Conservation (phyloP, 2,329 filamentous ascomycete genomes). For the Trichoderma sp. region DNA sequence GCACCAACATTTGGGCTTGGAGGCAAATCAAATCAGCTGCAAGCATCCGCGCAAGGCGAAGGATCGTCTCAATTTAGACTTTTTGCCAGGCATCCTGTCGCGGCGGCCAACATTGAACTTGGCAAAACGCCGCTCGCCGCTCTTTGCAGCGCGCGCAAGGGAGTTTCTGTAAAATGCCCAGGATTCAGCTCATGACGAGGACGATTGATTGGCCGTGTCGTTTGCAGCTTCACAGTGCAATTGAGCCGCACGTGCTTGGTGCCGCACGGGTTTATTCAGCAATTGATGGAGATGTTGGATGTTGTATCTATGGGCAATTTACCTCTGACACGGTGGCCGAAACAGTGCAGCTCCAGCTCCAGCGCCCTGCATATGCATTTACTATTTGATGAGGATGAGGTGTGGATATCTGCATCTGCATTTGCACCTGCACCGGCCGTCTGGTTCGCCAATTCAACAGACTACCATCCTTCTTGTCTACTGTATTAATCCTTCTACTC, state of each 20-base stretch:
- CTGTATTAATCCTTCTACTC: not conserved
- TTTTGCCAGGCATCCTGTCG: not conserved
- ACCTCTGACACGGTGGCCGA: not conserved
- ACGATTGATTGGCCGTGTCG: not conserved
- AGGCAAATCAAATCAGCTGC: not conserved
- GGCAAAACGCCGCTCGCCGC: not conserved
- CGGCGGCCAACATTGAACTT: not conserved
- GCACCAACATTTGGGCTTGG: not conserved
- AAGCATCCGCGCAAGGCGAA: not conserved
- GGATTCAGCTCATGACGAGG: not conserved
- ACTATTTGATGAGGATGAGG: not conserved
- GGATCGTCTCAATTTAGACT: not conserved
- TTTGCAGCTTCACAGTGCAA: not conserved
- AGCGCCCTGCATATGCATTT: not conserved
- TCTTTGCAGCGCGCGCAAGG: conserved; percentile 13
- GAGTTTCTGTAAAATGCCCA: not conserved
- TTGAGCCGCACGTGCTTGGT: not conserved
- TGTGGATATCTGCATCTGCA: not conserved
- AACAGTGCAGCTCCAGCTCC: not conserved
- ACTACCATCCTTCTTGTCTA: not conserved
- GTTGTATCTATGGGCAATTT: not conserved
- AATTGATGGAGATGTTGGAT: too few relatives aligned
- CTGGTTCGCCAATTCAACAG: not conserved
- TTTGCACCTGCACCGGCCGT: not conserved
- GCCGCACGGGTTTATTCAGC: not conserved